These are phyloP conservation scores for Solanum ossicruentum DNA, from an alignment of 257 asterid species.

Conservation along the genomic window DNA sequence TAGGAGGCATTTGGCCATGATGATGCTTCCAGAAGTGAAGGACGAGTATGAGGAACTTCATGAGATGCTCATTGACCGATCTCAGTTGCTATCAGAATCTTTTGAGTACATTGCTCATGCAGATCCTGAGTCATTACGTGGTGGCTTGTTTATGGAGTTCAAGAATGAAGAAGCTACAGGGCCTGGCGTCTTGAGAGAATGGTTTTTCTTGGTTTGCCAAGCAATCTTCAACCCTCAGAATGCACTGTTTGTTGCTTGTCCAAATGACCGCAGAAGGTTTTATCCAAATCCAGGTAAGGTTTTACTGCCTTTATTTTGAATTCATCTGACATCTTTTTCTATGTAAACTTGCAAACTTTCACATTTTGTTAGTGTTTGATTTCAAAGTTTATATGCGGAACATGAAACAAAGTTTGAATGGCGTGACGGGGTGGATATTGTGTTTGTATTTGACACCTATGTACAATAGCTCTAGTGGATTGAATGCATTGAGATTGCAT, in stretches of 20 bases:
- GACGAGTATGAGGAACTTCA: conserved; percentile 78
- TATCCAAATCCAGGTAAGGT: conserved; percentile 86
- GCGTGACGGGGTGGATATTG: neutral
- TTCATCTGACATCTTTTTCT: neutral
- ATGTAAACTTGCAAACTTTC: neutral
- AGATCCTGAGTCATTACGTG: conserved; percentile 46
- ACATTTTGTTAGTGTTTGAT: neutral
- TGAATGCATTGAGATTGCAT: neutral
- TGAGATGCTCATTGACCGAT: conserved; percentile 94
- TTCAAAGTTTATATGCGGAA: neutral
- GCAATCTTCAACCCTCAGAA: conserved; percentile 84
- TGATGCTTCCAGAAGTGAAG: conserved; percentile 82
- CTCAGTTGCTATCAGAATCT: conserved; percentile 66
- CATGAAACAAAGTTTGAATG: neutral
- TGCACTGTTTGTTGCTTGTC: conserved; percentile 84
- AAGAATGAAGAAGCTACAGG: conserved; percentile 98
- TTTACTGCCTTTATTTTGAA: neutral
- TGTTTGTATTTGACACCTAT: neutral
- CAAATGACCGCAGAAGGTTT: conserved; percentile 92
- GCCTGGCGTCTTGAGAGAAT: conserved; percentile 93
- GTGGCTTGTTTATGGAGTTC: conserved; percentile 92
- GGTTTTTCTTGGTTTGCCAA: conserved; percentile 92
- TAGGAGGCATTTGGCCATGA: conserved; percentile 65
- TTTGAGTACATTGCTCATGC: conserved; percentile 67
- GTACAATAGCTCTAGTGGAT: neutral